Evolutionary conservation across 805 yeast genomes (phyloP), one percentile per base, ranked within the genome.

Genomic region (Candida stauntonica): DNA sequence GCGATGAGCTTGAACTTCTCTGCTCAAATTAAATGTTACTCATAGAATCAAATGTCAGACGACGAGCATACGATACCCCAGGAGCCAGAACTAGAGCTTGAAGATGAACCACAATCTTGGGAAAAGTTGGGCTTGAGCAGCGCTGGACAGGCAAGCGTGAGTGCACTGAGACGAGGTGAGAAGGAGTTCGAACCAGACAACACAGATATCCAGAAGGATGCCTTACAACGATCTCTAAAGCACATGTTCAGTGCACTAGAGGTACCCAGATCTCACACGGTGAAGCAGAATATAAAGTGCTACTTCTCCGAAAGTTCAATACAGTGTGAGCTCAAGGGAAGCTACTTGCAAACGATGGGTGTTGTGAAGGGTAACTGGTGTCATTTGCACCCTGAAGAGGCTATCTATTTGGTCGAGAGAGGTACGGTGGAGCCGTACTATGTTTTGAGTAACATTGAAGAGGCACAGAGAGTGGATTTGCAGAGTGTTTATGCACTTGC

Each of bases 151-250:
- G n/a, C n/a, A n/a, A n/a, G n/a, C n/a, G n/a, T n/a, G n/a, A n/a
- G n/a, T n/a, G n/a, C 56, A 18, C 89, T 89, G 3, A 82, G 78
- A 47, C 64, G 91, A 44, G 95, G 96, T 2, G 88, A 79, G 41
- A 89, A 89, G 56, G 95, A 86, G 48, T 84, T 78, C 48, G 95
- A 79, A 43, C 95, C 94, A 0, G 91, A 82, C 55, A 87, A 86
- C 1, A 79, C 88, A 0, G 49, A 52, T 5, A 54, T 65, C 5
- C 93, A 85, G 55, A 56, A 51, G 5, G 42, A 55, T 4, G 58
- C 64, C 14, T 65, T 89, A 5, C 61, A 64, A 9, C 66, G 66
- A 18, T 77, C 91, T 9, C 65, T 85, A 37, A 61, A 72, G 21
- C 78, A 81, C 20, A 88, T 89, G 95, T 86, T 75, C 53, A 63